Base-by-base conservation (phyloP, 2,329 filamentous ascomycete species). In the Monosporascus cannonballus region DNA sequence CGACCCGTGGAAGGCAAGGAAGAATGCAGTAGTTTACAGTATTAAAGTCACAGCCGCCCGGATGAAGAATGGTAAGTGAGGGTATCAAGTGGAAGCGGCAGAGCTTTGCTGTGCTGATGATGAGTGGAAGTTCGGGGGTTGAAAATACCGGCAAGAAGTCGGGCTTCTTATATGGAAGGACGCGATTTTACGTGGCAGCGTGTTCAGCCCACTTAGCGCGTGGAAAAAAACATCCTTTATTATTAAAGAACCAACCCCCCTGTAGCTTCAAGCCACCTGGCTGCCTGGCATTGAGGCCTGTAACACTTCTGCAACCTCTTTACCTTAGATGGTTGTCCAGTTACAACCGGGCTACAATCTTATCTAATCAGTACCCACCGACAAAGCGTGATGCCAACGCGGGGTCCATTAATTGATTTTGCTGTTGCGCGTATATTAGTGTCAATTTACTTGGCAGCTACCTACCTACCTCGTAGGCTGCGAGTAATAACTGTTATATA, bases 1-100 rank as follows among this genome's bases (percentile, higher is more conserved):
- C 51, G 53, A 57, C 49, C 50, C 52, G 55, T 46, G 56, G 54
- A 55, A 55, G 55, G 52, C 50, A 53, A 56, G 45, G 47, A 54
- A 8, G 53, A 49, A 50, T n/a, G 51, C 25, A 18, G n/a, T 50
- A 50, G 6, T 48, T 53, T 54, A 39, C n/a, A 41, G 47, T 46
- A 44, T 30, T 30, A 37, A 48, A 25, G 44, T 20, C 39, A 45
- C 52, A 48, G 45, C 20, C 49, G 52, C 39, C 52, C 45, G 30
- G 47, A 37, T 20, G n/a, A n/a, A 17, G 8, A 20, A 22, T 15
- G 45, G 37, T n/a, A 24, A 51, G 41, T 36, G 17, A 51, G n/a
- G 39, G 37, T 39, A 39, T 39, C 37, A 18, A n/a, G 18, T 39
- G 9, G 14, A 9, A 15, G 17, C 5, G 39, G 39, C 9, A 11